These are phyloP conservation scores for Chiua sp. DNA, from an alignment of 1,284 basidiomycete species.

Conservation along the genomic window DNA sequence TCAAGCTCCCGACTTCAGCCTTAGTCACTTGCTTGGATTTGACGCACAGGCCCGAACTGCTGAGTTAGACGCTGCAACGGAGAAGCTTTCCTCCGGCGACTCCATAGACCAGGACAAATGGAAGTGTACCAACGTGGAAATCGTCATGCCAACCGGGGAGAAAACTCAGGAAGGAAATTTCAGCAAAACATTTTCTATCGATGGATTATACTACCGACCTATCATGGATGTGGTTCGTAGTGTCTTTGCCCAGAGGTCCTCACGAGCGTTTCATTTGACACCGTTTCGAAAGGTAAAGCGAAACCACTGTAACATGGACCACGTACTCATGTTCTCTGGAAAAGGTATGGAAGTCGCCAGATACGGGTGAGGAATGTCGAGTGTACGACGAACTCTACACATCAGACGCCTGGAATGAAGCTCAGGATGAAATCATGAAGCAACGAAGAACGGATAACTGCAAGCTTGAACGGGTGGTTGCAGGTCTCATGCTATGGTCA, in stretches of 20 bases:
- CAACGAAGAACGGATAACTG: background rate
- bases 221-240: background rate
- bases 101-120: too few relatives aligned
- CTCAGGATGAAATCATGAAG: constrained; percentile 26
- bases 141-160: constrained; percentile 2
- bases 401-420: constrained; percentile 7
- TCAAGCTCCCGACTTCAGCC: background rate
- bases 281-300: constrained; percentile 9
- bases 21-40: background rate
- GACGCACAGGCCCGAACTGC: background rate
- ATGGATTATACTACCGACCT: background rate
- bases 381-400: constrained; percentile 12
- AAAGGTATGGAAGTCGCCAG: background rate
- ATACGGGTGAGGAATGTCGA: background rate
- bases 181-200: background rate
- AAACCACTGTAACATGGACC: background rate
- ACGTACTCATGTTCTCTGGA: background rate
- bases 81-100: too few relatives aligned
- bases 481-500: background rate
- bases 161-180: background rate
- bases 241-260: background rate
- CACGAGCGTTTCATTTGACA: background rate
- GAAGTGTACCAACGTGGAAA: too few relatives aligned
- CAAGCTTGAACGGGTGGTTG: too few relatives aligned
- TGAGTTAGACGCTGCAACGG: too few relatives aligned